Evolutionary conservation across 208 protist species (phyloP).

Genomic region (Leishmania lainsoni): DNA sequence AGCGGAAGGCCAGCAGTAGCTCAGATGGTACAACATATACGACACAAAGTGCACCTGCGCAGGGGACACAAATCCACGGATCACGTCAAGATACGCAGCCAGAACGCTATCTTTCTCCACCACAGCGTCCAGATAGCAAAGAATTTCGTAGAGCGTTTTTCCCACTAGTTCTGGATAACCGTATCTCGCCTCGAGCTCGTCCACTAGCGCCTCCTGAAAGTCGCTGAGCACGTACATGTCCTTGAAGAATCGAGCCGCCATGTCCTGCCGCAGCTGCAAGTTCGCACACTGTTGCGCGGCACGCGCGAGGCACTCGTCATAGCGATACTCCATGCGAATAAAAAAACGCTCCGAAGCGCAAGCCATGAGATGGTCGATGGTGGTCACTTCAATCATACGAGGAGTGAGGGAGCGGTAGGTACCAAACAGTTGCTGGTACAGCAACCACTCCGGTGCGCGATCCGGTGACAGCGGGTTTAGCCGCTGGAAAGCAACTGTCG

Average conservation of each 20-base stretch:
- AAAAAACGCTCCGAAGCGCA: conserved; percentile 80
- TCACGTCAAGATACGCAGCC: conserved; percentile 74
- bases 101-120: conserved; percentile 53
- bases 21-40: conserved; percentile 83
- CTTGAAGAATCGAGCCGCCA: conserved; percentile 82
- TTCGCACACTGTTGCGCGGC: conserved; percentile 68
- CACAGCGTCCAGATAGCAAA: conserved; percentile 88
- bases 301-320: conserved; percentile 59
- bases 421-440: conserved; percentile 82
- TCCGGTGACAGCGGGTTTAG: conserved; percentile 87
- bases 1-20: conserved; percentile 82
- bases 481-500: conserved; percentile 70
- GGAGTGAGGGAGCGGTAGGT: conserved; percentile 77
- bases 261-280: conserved; percentile 63
- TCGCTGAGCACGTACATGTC: conserved; percentile 80
- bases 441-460: conserved; percentile 80
- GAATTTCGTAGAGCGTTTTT: conserved; percentile 88
- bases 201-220: conserved; percentile 86
- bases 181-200: conserved; percentile 87
- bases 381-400: conserved; percentile 80
- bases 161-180: conserved; percentile 86
- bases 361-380: conserved; percentile 84
- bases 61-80: conserved; percentile 82
- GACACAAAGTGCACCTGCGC: conserved; percentile 85
- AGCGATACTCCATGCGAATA: conserved; percentile 75